Conservation (phyloP, 164 flowering plant species). For the Amborella trichopoda region DNA sequence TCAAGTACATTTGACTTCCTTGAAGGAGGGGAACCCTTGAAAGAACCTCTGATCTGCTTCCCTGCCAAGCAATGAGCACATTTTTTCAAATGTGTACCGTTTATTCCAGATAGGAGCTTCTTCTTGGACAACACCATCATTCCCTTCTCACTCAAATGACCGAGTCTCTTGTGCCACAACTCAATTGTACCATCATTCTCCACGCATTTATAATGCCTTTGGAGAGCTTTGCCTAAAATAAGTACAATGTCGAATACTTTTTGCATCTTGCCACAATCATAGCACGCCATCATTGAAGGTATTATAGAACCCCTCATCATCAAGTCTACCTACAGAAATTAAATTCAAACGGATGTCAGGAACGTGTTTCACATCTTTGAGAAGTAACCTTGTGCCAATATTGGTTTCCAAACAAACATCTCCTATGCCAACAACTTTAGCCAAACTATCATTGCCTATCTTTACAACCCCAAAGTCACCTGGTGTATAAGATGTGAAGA, state of each 20-base stretch:
- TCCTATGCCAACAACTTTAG: neutral
- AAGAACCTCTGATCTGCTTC: neutral
- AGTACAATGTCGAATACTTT: neutral
- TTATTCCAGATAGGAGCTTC: neutral
- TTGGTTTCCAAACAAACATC: neutral
- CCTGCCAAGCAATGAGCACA: conserved; percentile 48
- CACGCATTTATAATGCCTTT: neutral
- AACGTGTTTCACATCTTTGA: neutral
- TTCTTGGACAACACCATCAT: neutral
- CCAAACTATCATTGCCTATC: neutral
- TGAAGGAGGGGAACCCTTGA: conserved; percentile 1
- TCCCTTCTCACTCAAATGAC: neutral
- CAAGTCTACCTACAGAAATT: neutral
- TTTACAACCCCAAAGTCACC: neutral
- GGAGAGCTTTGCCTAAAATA: neutral
- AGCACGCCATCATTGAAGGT: neutral
- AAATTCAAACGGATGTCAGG: neutral
- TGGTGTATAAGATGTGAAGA: neutral
- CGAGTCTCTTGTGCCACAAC: neutral
- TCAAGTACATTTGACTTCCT: neutral
- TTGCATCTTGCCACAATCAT: neutral
- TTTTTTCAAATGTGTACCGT: neutral
- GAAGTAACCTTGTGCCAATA: neutral
- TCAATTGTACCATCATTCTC: neutral
- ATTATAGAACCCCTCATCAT: neutral